These are phyloP conservation scores for Ceratobasidium sp. DNA, from an alignment of 1,284 basidiomycete species.

Conservation along the genomic window DNA sequence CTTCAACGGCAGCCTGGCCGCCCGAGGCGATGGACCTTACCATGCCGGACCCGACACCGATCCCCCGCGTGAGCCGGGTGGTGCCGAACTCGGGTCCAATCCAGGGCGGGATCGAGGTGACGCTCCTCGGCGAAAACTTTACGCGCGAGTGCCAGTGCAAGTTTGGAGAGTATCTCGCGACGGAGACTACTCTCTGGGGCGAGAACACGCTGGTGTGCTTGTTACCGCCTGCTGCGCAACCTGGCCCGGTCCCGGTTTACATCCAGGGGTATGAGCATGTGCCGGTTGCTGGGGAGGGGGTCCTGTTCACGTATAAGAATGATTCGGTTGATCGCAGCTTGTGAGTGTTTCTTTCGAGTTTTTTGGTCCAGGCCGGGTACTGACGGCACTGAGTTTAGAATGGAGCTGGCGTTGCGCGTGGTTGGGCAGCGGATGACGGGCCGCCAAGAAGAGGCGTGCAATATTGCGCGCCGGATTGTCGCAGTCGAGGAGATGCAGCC, in stretches of 20 bases:
- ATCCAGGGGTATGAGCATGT: conserved; percentile 69
- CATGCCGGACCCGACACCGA: conserved; percentile 57
- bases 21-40: conserved; percentile 52
- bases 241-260: conserved; percentile 92
- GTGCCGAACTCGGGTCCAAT: conserved; percentile 94
- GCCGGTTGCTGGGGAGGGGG: conserved; percentile 55
- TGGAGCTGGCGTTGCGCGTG: conserved; percentile 95
- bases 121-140: conserved; percentile 92
- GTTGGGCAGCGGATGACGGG: conserved; percentile 97
- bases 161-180: conserved; percentile 87
- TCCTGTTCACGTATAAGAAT: conserved; percentile 89
- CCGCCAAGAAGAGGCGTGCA: conserved; percentile 90
- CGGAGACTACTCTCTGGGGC: conserved; percentile 90
- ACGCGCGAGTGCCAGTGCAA: conserved; percentile 72
- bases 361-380: background rate
- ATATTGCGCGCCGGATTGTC: conserved; percentile 88
- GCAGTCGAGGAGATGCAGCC: conserved; percentile 38
- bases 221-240: conserved; percentile 81
- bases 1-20: conserved; percentile 11
- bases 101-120: conserved; percentile 94
- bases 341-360: conserved; percentile 61
- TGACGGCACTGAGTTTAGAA: conserved; percentile 53
- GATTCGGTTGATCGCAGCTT: conserved; percentile 83
- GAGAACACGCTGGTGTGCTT: conserved; percentile 94
- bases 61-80: conserved; percentile 56